A percentile compares a stretch with the other conserved stretches of the same genome.
phyloP scores from a whole-genome alignment of 108 stramenopile species.

The Skeletonema marinoi region DNA sequence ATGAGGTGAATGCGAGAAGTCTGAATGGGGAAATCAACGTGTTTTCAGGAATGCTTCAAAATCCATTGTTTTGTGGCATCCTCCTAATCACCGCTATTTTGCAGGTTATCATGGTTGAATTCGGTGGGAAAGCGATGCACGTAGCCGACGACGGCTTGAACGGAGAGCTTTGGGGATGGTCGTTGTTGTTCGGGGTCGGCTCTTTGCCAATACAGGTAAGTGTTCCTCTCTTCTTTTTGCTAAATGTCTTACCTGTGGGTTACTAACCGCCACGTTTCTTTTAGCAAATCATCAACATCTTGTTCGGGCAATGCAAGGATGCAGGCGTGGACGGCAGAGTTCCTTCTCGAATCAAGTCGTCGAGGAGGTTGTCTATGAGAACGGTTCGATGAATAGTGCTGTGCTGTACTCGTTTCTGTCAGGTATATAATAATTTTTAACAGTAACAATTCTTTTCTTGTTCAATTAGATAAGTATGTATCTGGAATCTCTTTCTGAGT shows the following conservation, averaged over 20 bases:
- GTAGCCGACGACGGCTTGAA: constrained; percentile 65
- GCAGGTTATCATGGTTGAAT: constrained; percentile 92
- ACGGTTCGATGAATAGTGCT: no score
- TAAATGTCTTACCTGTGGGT: neutral
- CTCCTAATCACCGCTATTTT: constrained; percentile 74
- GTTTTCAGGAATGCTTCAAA: constrained; percentile 75
- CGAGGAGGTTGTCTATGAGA: no score
- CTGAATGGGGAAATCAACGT: constrained; percentile 87
- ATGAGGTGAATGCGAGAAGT: constrained; percentile 93
- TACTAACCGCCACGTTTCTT: no score
- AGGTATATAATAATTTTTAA: no score
- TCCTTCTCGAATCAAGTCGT: no score
- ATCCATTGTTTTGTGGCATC: constrained; percentile 86
- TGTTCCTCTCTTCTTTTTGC: neutral
- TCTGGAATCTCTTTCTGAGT: no score
- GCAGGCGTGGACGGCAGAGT: neutral
- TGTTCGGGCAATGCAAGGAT: neutral
- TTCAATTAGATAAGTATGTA: no score
- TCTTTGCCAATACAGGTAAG: constrained; percentile 60
- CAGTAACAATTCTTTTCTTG: no score
- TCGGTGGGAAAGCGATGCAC: constrained; percentile 79
- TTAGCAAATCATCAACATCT: constrained; percentile 24
- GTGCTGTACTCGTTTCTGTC: no score
- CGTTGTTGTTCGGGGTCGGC: constrained; percentile 52
- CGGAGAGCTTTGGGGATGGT: constrained; percentile 55